Conservation (phyloP, 306 rosid species). For the Cucumis cinereus region DNA sequence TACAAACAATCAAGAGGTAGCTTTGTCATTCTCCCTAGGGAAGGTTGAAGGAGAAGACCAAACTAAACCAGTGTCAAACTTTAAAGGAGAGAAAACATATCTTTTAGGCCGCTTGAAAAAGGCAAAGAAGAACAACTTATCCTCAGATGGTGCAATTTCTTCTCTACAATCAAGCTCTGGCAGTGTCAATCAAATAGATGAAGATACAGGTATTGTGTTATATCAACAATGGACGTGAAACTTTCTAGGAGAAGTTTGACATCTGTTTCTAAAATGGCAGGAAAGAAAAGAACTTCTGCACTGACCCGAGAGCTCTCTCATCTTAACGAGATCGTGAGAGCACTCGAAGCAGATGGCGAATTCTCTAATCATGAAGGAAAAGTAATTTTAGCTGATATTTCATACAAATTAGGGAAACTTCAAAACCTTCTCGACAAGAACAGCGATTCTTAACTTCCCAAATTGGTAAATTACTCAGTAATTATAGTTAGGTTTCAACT, state of each 20-base stretch:
- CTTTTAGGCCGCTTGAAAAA: slow-evolving; percentile 45
- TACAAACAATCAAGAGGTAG: slow-evolving; percentile 15
- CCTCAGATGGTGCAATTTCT: slow-evolving; percentile 23
- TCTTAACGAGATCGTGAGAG: slow-evolving; percentile 38
- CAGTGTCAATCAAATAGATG: slow-evolving; percentile 17
- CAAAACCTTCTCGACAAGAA: slow-evolving; percentile 22
- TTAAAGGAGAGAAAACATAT: slow-evolving; percentile 37
- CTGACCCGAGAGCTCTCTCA: slow-evolving; percentile 19
- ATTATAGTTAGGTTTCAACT: not conserved
- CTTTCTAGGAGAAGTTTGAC: not conserved
- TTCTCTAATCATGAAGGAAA: slow-evolving; percentile 37
- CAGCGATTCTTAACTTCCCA: slow-evolving; percentile 1
- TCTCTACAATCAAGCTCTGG: slow-evolving; percentile 16
- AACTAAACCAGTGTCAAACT: slow-evolving; percentile 22
- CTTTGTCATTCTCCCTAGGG: slow-evolving; percentile 1
- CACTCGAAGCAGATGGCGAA: slow-evolving; percentile 34
- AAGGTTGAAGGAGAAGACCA: not conserved
- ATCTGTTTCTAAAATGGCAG: slow-evolving; percentile 18
- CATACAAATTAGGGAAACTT: slow-evolving; percentile 36
- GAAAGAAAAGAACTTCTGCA: slow-evolving; percentile 25
- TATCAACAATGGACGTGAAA: not conserved
- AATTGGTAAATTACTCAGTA: not conserved
- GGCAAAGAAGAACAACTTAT: slow-evolving; percentile 19
- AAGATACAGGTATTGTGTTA: slow-evolving; percentile 35
- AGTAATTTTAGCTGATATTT: slow-evolving; percentile 31